A percentile compares a stretch with the other conserved stretches of the same genome.
These are phyloP conservation scores for Xylariomycetidae sp. DNA, from an alignment of 2,329 filamentous ascomycete species.

Conservation along the genomic window DNA sequence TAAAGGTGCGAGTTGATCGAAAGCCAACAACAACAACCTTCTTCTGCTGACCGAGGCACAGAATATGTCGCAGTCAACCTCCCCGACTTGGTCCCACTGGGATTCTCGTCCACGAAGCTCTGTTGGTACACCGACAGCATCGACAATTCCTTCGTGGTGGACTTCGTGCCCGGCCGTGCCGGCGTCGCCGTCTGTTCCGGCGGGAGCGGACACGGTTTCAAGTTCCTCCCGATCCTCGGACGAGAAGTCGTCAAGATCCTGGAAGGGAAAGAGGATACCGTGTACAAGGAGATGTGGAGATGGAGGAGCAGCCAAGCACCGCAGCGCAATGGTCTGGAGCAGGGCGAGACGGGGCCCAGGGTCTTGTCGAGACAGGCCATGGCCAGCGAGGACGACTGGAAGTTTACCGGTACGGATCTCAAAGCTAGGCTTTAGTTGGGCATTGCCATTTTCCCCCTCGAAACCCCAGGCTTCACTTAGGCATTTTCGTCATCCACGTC, in stretches of 20 bases:
- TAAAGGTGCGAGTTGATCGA: constrained; percentile 14
- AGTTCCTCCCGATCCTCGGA: constrained; percentile 25
- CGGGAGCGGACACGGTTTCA: constrained; percentile 43
- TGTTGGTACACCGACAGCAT: constrained; percentile 34
- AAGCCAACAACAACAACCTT: not conserved
- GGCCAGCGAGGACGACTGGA: constrained; percentile 20
- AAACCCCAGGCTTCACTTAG: too few species aligned
- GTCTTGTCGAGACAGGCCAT: constrained; percentile 23
- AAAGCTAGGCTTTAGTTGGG: too few species aligned
- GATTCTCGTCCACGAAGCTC: constrained; percentile 34
- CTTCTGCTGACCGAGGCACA: constrained; percentile 3
- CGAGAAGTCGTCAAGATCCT: constrained; percentile 26
- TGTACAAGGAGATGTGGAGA: constrained; percentile 24
- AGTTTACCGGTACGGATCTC: too few species aligned
- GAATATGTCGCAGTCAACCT: constrained; percentile 26
- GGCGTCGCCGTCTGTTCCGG: constrained; percentile 54
- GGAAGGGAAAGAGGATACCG: constrained; percentile 16
- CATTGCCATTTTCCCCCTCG: too few species aligned
- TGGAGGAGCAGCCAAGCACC: constrained; percentile 15
- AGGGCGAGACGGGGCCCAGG: constrained; percentile 22
- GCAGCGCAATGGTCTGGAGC: constrained; percentile 21
- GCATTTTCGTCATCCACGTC: too few species aligned
- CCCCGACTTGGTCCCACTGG: constrained; percentile 33
- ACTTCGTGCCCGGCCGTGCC: constrained; percentile 24
- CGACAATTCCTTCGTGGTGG: constrained; percentile 35